Percentiles rank a stretch among this genome's conserved stretches.
Conservation (phyloP, 2,329 filamentous ascomycete genomes). For the Colletotrichum euphorbiae region DNA sequence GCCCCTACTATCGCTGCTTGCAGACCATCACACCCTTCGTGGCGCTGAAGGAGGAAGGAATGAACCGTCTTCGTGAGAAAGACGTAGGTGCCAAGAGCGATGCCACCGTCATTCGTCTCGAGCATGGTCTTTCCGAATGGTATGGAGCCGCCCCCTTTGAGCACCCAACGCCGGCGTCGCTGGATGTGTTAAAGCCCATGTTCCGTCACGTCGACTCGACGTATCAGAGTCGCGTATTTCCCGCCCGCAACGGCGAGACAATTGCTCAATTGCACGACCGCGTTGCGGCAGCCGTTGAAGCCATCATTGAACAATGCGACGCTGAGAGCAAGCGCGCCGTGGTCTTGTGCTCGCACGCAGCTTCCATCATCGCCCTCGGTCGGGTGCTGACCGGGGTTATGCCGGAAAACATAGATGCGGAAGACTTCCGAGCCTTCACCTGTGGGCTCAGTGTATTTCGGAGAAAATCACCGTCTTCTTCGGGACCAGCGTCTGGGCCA, state of each 20-base stretch:
- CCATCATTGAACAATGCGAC: constrained; percentile 80
- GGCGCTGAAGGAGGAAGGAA: constrained; percentile 51
- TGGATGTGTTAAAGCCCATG: constrained; percentile 70
- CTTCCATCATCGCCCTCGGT: constrained; percentile 87
- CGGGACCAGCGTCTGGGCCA: constrained; percentile 8
- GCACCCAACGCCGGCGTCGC: constrained; percentile 81
- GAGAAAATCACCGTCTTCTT: constrained; percentile 43
- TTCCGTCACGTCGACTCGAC: constrained; percentile 72
- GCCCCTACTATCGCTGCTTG: constrained; percentile 87
- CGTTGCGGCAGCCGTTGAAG: constrained; percentile 75
- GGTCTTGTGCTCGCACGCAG: constrained; percentile 89
- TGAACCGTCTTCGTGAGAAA: constrained; percentile 29
- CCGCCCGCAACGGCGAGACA: constrained; percentile 81
- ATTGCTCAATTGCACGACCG: constrained; percentile 84
- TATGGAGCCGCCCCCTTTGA: constrained; percentile 88
- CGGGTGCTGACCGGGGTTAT: constrained; percentile 82
- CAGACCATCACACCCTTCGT: constrained; percentile 83
- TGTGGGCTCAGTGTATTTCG: constrained; percentile 79
- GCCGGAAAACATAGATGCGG: constrained; percentile 75
- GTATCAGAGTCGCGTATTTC: constrained; percentile 74
- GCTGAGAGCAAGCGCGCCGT: constrained; percentile 75
- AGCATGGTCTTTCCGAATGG: constrained; percentile 82
- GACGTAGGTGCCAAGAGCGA: constrained; percentile 33
- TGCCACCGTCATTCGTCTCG: constrained; percentile 61
- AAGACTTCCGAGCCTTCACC: constrained; percentile 89